phyloP scores from a whole-genome alignment of 805 yeast species.

The Jamesozyma spencerorum region DNA sequence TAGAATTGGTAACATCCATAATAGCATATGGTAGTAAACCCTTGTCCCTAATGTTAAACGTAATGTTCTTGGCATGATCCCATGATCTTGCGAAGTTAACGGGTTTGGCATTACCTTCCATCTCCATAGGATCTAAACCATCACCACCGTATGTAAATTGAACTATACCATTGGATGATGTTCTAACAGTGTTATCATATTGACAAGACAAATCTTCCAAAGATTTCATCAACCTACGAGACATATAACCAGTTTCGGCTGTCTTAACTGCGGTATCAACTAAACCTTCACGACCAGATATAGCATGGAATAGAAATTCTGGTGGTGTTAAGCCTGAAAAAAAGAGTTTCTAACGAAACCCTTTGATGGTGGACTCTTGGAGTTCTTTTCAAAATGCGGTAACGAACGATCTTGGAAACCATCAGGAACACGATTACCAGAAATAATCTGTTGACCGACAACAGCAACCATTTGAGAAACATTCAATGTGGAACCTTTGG shows the following conservation, averaged over 20 bases:
- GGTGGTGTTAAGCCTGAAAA: constrained; percentile 92
- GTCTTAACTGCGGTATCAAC: constrained; percentile 99
- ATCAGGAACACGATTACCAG: constrained; percentile 98
- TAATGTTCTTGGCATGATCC: constrained; percentile 79
- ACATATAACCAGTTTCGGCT: constrained; percentile 98
- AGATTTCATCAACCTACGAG: constrained; percentile 95
- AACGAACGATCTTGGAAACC: constrained; percentile 98
- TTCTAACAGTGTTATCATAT: constrained; percentile 90
- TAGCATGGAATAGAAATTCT: constrained; percentile 95
- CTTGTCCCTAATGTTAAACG: constrained; percentile 45
- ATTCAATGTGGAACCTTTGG: constrained; percentile 94
- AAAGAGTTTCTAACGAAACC: constrained; percentile 97
- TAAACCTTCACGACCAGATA: constrained; percentile 98
- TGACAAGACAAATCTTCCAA: constrained; percentile 89
- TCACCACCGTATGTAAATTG: constrained; percentile 98
- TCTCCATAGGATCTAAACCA: constrained; percentile 94
- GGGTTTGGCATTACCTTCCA: constrained; percentile 98
- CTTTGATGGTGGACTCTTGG: constrained; percentile 94
- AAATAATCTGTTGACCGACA: constrained; percentile 97
- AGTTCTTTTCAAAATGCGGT: constrained; percentile 92
- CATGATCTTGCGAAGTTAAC: constrained; percentile 90
- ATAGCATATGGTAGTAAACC: constrained; percentile 68
- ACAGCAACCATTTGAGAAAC: constrained; percentile 99
- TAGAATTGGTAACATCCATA: constrained; percentile 41
- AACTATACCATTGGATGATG: constrained; percentile 91